Percentiles rank a stretch among this genome's conserved stretches.
Evolutionary conservation across 140 eudicot species (phyloP).

Genomic region (Flaveria floridana): DNA sequence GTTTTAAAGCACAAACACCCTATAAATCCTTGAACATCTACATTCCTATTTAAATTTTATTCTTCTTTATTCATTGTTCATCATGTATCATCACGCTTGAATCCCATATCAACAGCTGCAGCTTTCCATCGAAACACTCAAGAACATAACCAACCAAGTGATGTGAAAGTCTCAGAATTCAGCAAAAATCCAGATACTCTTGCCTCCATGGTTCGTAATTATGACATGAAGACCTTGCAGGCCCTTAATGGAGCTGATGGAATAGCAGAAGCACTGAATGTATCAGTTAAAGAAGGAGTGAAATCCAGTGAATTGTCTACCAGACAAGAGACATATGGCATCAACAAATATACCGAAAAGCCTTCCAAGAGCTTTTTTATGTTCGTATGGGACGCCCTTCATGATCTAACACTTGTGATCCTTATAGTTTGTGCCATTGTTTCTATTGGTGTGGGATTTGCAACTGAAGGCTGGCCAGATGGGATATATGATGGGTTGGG

Average conservation of each 20-base stretch:
- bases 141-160: conserved; percentile 21
- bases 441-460: conserved; percentile 87
- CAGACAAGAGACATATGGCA: conserved; percentile 67
- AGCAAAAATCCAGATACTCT: conserved; percentile 64
- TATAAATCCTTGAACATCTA: conserved; percentile 3
- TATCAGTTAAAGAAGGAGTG: conserved; percentile 64
- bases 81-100: conserved; percentile 1
- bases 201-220: conserved; percentile 65
- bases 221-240: conserved; percentile 53
- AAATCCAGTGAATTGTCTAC: conserved; percentile 45
- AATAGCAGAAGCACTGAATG: conserved; percentile 53
- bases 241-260: conserved; percentile 60
- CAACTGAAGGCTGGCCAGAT: conserved; percentile 86
- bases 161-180: conserved; percentile 39
- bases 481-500: conserved; percentile 89
- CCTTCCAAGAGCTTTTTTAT: conserved; percentile 74
- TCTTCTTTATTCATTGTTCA: conserved; percentile 10
- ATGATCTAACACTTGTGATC: conserved; percentile 78
- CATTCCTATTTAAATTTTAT: background rate
- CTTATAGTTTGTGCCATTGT: conserved; percentile 93
- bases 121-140: conserved; percentile 20
- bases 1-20: background rate
- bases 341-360: conserved; percentile 72
- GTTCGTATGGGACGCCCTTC: conserved; percentile 92
- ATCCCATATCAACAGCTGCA: conserved; percentile 43